These are phyloP conservation scores for Sicyos edulis DNA, from an alignment of 306 rosid genomes.

Conservation along the genomic window DNA sequence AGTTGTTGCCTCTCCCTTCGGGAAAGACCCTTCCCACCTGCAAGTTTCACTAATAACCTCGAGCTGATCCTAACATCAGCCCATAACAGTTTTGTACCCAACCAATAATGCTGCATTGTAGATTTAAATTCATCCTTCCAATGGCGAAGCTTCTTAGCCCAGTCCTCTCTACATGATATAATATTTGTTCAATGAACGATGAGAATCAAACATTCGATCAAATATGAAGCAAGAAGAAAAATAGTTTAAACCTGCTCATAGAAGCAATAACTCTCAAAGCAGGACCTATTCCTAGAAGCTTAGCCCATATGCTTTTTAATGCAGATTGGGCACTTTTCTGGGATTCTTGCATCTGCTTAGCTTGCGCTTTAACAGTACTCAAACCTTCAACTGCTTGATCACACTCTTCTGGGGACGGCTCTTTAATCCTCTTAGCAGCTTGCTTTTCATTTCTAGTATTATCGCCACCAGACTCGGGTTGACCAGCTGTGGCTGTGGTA, in stretches of 20 bases:
- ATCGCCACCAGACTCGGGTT: conserved; percentile 29
- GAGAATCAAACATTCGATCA: conserved; percentile 25
- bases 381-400: conserved; percentile 91
- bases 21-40: conserved; percentile 83
- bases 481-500: conserved; percentile 45
- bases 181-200: conserved; percentile 8
- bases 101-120: conserved; percentile 84
- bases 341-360: conserved; percentile 61
- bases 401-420: conserved; percentile 90
- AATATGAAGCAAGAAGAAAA: background rate
- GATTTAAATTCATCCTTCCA: conserved; percentile 76
- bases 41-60: conserved; percentile 76
- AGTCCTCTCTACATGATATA: conserved; percentile 58
- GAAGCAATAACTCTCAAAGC: conserved; percentile 70
- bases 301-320: conserved; percentile 50
- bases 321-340: conserved; percentile 37
- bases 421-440: conserved; percentile 48
- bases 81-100: conserved; percentile 85
- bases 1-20: conserved; percentile 95
- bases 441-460: conserved; percentile 31
- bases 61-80: conserved; percentile 81
- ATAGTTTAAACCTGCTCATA: conserved; percentile 65
- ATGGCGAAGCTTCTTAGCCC: conserved; percentile 77
- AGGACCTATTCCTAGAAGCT: conserved; percentile 77
- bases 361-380: conserved; percentile 77